Conservation (phyloP, 2,329 filamentous ascomycete genomes). For the Fusarium chuoi region DNA sequence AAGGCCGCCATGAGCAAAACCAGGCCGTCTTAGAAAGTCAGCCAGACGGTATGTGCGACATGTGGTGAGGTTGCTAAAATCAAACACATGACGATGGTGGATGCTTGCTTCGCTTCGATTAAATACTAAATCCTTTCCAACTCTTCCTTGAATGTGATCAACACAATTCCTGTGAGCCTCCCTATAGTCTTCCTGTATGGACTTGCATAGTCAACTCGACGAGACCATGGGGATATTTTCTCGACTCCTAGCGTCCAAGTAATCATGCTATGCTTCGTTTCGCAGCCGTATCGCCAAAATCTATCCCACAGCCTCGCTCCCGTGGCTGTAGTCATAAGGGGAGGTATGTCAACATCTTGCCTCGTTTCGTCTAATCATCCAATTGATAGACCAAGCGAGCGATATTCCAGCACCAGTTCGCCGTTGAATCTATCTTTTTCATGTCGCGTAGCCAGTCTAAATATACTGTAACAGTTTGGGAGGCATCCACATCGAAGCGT, state of each 20-base stretch:
- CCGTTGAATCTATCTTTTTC: slow-evolving; percentile 63
- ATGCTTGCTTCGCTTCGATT: slow-evolving; percentile 20
- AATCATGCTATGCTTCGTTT: slow-evolving; percentile 18
- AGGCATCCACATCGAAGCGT: slow-evolving; percentile 61
- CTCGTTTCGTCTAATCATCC: slow-evolving; percentile 35
- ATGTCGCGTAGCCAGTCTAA: slow-evolving; percentile 70
- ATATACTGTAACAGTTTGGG: slow-evolving; percentile 61
- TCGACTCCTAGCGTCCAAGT: not conserved
- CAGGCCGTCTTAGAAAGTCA: not conserved
- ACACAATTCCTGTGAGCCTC: slow-evolving; percentile 29
- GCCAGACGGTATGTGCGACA: not conserved
- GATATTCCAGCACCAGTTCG: slow-evolving; percentile 66
- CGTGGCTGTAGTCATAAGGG: not conserved
- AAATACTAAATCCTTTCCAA: slow-evolving; percentile 22
- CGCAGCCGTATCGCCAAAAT: not conserved
- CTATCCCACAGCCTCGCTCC: not conserved
- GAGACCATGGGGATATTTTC: not conserved
- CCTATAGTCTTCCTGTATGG: slow-evolving; percentile 28
- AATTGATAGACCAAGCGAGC: slow-evolving; percentile 58
- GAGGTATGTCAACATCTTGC: not conserved
- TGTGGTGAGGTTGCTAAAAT: slow-evolving; percentile 10
- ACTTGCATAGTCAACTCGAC: not conserved
- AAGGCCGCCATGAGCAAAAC: not conserved
- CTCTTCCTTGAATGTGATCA: slow-evolving; percentile 20
- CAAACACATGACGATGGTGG: slow-evolving; percentile 12